Evolutionary conservation across 164 flowering plant species (phyloP).

Genomic region (Houttuynia cordata): DNA sequence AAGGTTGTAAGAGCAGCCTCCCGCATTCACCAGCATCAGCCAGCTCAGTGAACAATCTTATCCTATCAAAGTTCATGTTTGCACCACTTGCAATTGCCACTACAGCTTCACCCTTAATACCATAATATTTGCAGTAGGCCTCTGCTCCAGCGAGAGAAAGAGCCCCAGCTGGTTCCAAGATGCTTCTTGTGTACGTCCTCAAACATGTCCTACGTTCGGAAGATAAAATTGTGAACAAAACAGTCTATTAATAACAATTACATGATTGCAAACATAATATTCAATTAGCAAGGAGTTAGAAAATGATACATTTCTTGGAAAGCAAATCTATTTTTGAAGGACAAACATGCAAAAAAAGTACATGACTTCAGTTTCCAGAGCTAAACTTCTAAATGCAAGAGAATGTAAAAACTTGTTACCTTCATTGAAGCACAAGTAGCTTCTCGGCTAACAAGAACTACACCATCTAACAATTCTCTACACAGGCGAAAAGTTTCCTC

Average conservation of each 20-base stretch:
- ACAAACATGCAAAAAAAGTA: too few relatives aligned
- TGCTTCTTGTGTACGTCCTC: slow-evolving; percentile 98
- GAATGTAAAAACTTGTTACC: slow-evolving; percentile 27
- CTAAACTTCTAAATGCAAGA: not conserved
- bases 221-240: not conserved
- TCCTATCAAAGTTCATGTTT: slow-evolving; percentile 92
- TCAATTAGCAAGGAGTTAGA: not conserved
- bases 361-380: not conserved
- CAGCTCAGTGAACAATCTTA: slow-evolving; percentile 90
- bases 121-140: slow-evolving; percentile 96
- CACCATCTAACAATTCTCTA: slow-evolving; percentile 83
- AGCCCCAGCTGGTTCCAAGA: slow-evolving; percentile 98
- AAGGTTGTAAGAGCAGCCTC: slow-evolving; percentile 91
- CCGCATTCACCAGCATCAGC: slow-evolving; percentile 88
- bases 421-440: slow-evolving; percentile 98
- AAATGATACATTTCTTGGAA: too few relatives aligned
- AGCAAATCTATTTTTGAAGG: too few relatives aligned
- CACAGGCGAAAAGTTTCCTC: slow-evolving; percentile 87
- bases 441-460: slow-evolving; percentile 94
- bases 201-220: slow-evolving; percentile 74
- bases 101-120: slow-evolving; percentile 63
- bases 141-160: slow-evolving; percentile 98
- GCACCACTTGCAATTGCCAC: slow-evolving; percentile 94
- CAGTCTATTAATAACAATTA: not conserved
- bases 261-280: not conserved